Evolutionary conservation across 257 asterid genomes (phyloP).

Genomic region (Voacanga thouarsii): DNA sequence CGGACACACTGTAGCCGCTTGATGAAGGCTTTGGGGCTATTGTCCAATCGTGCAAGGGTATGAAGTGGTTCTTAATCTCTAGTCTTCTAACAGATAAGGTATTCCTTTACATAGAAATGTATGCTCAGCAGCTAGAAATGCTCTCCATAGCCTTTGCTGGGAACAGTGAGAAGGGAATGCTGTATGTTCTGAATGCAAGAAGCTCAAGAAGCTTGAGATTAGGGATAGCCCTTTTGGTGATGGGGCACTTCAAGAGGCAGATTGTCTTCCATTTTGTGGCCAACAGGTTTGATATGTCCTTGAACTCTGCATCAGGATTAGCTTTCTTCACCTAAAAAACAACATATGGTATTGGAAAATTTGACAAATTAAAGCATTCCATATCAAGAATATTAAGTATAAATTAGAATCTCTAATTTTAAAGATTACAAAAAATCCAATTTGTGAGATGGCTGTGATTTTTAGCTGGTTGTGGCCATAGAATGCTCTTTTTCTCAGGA

Average conservation of each 20-base stretch:
- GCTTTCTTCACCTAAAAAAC: too few relatives aligned
- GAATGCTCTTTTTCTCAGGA: too few relatives aligned
- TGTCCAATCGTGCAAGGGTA: slow-evolving; percentile 84
- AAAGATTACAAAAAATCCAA: too few relatives aligned
- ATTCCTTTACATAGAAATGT: slow-evolving; percentile 80
- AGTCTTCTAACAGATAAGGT: slow-evolving; percentile 71
- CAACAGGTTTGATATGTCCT: slow-evolving; percentile 59
- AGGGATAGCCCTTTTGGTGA: slow-evolving; percentile 80
- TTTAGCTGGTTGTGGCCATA: too few relatives aligned
- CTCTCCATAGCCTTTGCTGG: slow-evolving; percentile 85
- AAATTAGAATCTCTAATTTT: too few relatives aligned
- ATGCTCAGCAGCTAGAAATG: slow-evolving; percentile 82
- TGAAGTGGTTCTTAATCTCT: slow-evolving; percentile 66
- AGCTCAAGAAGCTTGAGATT: slow-evolving; percentile 73
- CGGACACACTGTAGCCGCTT: slow-evolving; percentile 66
- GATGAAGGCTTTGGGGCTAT: slow-evolving; percentile 93
- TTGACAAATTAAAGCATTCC: too few relatives aligned
- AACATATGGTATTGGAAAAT: too few relatives aligned
- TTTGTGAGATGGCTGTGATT: too few relatives aligned
- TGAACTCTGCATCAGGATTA: slow-evolving; percentile 76
- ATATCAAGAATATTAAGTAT: too few relatives aligned
- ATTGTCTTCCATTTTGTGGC: slow-evolving; percentile 76
- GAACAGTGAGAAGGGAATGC: slow-evolving; percentile 76
- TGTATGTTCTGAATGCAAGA: slow-evolving; percentile 67
- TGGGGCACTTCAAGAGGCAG: slow-evolving; percentile 63